A percentile compares a stretch with the other conserved stretches of the same genome.
phyloP scores from a whole-genome alignment of 2,329 filamentous ascomycete species.

The Periconia sp. region DNA sequence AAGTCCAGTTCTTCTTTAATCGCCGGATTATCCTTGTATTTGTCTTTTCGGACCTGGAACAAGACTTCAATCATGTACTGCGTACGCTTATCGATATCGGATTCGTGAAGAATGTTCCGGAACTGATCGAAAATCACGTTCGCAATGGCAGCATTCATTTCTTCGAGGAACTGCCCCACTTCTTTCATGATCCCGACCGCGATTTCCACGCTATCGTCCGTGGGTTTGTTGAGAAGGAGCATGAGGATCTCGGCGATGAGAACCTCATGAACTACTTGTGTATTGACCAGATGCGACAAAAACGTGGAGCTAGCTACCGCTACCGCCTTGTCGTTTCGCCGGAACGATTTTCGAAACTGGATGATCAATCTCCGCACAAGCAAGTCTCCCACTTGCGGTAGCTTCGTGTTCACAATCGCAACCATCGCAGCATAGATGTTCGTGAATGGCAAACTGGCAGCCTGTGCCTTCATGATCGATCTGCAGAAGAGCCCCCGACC shows the following conservation, averaged over 20 bases:
- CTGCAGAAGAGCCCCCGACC: slow-evolving; percentile 91
- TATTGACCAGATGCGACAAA: slow-evolving; percentile 91
- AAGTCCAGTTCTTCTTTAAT: slow-evolving; percentile 91
- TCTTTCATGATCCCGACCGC: slow-evolving; percentile 91
- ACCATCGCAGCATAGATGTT: slow-evolving; percentile 95
- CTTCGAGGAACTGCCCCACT: slow-evolving; percentile 90
- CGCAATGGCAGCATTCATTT: slow-evolving; percentile 88
- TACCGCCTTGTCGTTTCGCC: slow-evolving; percentile 94
- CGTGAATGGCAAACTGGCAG: slow-evolving; percentile 91
- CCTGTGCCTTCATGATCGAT: slow-evolving; percentile 98
- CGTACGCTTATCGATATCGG: slow-evolving; percentile 95
- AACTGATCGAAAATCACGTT: slow-evolving; percentile 95
- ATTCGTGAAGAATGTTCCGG: slow-evolving; percentile 91
- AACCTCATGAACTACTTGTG: slow-evolving; percentile 94
- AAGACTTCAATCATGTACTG: slow-evolving; percentile 99
- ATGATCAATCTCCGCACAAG: slow-evolving; percentile 82
- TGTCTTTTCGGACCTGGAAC: slow-evolving; percentile 94
- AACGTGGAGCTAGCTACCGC: slow-evolving; percentile 93
- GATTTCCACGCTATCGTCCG: slow-evolving; percentile 96
- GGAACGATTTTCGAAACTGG: slow-evolving; percentile 94
- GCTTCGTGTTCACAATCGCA: slow-evolving; percentile 95
- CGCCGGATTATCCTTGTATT: slow-evolving; percentile 91
- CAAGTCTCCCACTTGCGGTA: slow-evolving; percentile 91
- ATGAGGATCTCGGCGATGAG: slow-evolving; percentile 89
- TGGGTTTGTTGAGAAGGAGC: slow-evolving; percentile 90